Evolutionary conservation across 108 stramenopile species (phyloP).

Genomic region (Fragilaria radians): DNA sequence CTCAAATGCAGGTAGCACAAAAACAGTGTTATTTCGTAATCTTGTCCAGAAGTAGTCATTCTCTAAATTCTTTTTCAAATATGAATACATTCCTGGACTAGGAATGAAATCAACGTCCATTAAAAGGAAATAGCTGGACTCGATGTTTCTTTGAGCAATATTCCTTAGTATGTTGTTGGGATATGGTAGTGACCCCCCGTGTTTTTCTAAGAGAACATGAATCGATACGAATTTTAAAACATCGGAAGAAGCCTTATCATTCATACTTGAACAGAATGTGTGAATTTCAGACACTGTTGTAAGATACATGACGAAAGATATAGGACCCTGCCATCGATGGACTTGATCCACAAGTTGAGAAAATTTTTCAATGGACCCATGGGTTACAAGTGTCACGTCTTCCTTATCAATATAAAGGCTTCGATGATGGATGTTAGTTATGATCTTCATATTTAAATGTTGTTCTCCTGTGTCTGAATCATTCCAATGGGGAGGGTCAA

Average conservation of each 20-base stretch:
- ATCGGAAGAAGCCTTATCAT: not conserved
- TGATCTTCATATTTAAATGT: not conserved
- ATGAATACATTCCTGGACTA: not conserved
- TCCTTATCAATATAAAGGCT: not conserved
- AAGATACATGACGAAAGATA: not conserved
- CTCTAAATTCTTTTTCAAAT: not conserved
- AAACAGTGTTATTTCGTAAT: slow-evolving; percentile 6
- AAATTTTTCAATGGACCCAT: not conserved
- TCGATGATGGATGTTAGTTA: not conserved
- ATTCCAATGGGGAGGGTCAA: not conserved
- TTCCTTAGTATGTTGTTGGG: slow-evolving; percentile 12
- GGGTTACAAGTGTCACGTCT: slow-evolving; percentile 3
- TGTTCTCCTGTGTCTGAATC: not conserved
- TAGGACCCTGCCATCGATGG: slow-evolving; percentile 1
- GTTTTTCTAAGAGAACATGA: not conserved
- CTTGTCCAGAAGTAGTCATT: not conserved
- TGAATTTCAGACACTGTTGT: not conserved
- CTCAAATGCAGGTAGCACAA: slow-evolving; percentile 10
- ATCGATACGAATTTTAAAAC: not conserved
- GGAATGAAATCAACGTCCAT: slow-evolving; percentile 19
- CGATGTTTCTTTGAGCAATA: slow-evolving; percentile 1
- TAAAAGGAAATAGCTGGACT: slow-evolving; percentile 8
- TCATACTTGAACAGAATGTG: not conserved
- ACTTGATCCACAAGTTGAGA: not conserved
- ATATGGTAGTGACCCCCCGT: not conserved